A percentile compares a stretch with the other conserved stretches of the same genome.
phyloP scores from a whole-genome alignment of 805 yeast species.

The Ogataea polymorpha region DNA sequence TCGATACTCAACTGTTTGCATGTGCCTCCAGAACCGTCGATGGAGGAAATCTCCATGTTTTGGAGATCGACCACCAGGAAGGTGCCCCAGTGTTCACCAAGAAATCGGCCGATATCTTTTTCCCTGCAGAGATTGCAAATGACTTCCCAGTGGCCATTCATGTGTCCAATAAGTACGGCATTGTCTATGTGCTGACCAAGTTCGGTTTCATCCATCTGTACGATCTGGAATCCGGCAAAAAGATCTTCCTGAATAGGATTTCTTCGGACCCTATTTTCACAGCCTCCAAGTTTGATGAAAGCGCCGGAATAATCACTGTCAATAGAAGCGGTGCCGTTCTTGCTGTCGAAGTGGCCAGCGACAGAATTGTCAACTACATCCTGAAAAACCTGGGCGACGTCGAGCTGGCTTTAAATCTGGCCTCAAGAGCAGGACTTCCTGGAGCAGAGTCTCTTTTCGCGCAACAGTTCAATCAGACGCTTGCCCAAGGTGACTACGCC shows the following conservation, averaged over 20 bases:
- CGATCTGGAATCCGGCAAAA: constrained; percentile 89
- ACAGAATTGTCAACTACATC: constrained; percentile 84
- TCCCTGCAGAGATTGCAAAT: constrained; percentile 93
- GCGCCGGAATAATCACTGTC: constrained; percentile 86
- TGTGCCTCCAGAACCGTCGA: constrained; percentile 86
- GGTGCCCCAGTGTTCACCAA: constrained; percentile 81
- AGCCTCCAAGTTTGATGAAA: constrained; percentile 66
- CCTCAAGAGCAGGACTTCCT: constrained; percentile 93
- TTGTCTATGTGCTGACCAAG: constrained; percentile 86
- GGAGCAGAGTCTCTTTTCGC: constrained; percentile 92
- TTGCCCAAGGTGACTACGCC: constrained; percentile 81
- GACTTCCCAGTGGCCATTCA: constrained; percentile 96
- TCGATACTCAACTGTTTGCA: constrained; percentile 83
- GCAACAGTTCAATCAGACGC: constrained; percentile 85
- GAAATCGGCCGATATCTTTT: constrained; percentile 87
- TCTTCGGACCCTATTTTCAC: constrained; percentile 95
- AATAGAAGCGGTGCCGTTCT: constrained; percentile 95
- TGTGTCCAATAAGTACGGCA: constrained; percentile 80
- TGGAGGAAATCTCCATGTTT: constrained; percentile 84
- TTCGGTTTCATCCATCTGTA: constrained; percentile 95
- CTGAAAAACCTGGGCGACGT: constrained; percentile 84
- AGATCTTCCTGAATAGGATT: constrained; percentile 92
- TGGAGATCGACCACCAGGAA: constrained; percentile 93
- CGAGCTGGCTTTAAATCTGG: constrained; percentile 78
- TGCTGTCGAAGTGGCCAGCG: constrained; percentile 83